Evolutionary conservation across 805 yeast genomes (phyloP), one percentile per base, ranked within the genome.

Genomic region (Zygotorulaspora danielsina): DNA sequence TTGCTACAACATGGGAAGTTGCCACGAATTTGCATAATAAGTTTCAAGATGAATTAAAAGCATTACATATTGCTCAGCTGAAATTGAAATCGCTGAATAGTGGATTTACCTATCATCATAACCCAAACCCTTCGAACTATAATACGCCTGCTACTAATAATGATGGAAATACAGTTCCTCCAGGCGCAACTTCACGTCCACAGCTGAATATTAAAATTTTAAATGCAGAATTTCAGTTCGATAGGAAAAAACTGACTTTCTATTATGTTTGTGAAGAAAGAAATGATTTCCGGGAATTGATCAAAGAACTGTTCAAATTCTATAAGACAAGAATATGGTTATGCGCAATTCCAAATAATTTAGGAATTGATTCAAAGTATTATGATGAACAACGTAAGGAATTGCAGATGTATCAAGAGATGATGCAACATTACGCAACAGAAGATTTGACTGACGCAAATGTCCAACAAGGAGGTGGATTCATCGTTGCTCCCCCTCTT

Each of bases 241-340:
- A 84, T 59, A 75, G 84, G 42, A 81, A 82, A 56, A 84, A 84
- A 51, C 68, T 84, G 45, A 84, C 82, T 5, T 80, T 84, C 50
- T 84, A 82, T 61, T 81, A 81, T 54, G 71, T 69, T 40, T 72
- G 81, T 53, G 71, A 74, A 34, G 78, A 78, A 51, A 66, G 93
- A 49, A 72, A 83, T 40, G 93, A 84, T 56, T 83, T 83, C 57
- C 67, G 90, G 42, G 82, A 76, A 32, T 68, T 83, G 53, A 82
- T 82, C 39, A 77, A 82, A 43, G 90, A 83, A 53, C 63, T 83
- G 20, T 83, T 81, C 68, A 78, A 81, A 55, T 76, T 80, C 43
- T 83, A 81, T 66, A 83, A 83, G 62, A 82, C 89, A 0, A 69
- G 90, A 53, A 83, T 83, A 48, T 84, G 94, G 93, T 65, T 84